Conservation (phyloP, 805 yeast species). For the Clavispora vitiphila region DNA sequence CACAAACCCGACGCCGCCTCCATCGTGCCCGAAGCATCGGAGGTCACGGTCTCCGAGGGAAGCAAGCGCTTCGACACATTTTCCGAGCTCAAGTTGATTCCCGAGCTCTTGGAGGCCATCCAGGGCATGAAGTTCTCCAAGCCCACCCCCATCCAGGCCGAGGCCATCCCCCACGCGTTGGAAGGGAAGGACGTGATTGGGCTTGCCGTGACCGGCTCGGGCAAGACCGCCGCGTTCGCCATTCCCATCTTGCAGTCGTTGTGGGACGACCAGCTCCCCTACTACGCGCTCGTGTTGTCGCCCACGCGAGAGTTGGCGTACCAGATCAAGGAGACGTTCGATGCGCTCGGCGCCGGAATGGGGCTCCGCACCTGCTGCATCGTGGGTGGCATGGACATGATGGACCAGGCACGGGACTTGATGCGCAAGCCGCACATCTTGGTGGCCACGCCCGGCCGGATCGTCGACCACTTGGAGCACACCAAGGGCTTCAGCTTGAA, state of each 20-base stretch:
- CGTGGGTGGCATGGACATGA: conserved; percentile 98
- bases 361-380: conserved; percentile 86
- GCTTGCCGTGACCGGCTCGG: conserved; percentile 95
- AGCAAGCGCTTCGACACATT: conserved; percentile 36
- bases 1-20: conserved; percentile 11
- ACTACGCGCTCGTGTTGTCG: conserved; percentile 82
- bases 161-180: conserved; percentile 86
- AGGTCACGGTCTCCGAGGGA: conserved; percentile 11
- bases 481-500: conserved; percentile 85
- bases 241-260: conserved; percentile 87
- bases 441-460: conserved; percentile 93
- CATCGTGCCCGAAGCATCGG: conserved; percentile 13
- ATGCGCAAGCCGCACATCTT: conserved; percentile 91
- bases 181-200: conserved; percentile 93
- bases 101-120: conserved; percentile 77
- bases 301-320: conserved; percentile 84
- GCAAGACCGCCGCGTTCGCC: conserved; percentile 98
- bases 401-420: conserved; percentile 93
- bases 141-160: conserved; percentile 93
- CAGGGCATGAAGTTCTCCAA: conserved; percentile 64
- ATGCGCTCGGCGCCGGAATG: conserved; percentile 87
- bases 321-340: conserved; percentile 91
- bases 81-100: conserved; percentile 58
- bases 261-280: conserved; percentile 85
- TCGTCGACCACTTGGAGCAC: conserved; percentile 89